phyloP scores from a whole-genome alignment of 371 early-diverging fungal species.

The Mucor indicus region DNA sequence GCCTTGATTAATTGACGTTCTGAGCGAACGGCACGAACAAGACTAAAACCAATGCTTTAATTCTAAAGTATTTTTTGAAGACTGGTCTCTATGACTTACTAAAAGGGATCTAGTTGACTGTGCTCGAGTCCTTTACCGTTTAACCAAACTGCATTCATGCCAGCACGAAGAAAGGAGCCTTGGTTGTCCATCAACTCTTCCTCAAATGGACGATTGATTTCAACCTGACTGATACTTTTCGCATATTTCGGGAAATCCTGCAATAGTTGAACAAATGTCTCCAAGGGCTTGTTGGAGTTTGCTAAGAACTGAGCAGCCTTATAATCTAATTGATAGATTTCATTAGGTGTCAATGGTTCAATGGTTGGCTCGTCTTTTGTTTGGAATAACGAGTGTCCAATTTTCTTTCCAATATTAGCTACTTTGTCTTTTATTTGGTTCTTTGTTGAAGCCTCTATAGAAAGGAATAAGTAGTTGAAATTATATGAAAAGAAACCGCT shows the following conservation, averaged over 20 bases:
- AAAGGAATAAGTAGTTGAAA: too few relatives aligned
- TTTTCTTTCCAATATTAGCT: slow-evolving; percentile 27
- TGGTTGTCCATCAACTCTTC: slow-evolving; percentile 39
- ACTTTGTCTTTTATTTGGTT: slow-evolving; percentile 23
- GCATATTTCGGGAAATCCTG: slow-evolving; percentile 89
- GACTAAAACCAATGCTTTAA: slow-evolving; percentile 6
- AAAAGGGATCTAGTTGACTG: slow-evolving; percentile 63
- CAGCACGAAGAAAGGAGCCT: slow-evolving; percentile 15
- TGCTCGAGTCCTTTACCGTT: slow-evolving; percentile 64
- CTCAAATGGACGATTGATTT: slow-evolving; percentile 23
- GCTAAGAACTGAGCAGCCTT: slow-evolving; percentile 70
- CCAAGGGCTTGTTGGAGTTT: slow-evolving; percentile 55
- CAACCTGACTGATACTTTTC: slow-evolving; percentile 56
- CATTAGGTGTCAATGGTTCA: slow-evolving; percentile 57
- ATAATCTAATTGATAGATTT: slow-evolving; percentile 62
- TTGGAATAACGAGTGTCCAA: slow-evolving; percentile 29
- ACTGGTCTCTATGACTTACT: slow-evolving; percentile 31
- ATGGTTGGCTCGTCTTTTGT: slow-evolving; percentile 46
- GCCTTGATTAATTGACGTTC: slow-evolving; percentile 35
- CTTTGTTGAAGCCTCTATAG: too few relatives aligned
- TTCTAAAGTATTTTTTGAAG: not conserved
- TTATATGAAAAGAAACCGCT: not conserved
- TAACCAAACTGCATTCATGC: slow-evolving; percentile 55
- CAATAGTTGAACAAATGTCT: slow-evolving; percentile 57
- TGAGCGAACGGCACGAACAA: slow-evolving; percentile 23